Evolutionary conservation across 139 green algal genomes (phyloP).

Genomic region (Chloropicon primus): DNA sequence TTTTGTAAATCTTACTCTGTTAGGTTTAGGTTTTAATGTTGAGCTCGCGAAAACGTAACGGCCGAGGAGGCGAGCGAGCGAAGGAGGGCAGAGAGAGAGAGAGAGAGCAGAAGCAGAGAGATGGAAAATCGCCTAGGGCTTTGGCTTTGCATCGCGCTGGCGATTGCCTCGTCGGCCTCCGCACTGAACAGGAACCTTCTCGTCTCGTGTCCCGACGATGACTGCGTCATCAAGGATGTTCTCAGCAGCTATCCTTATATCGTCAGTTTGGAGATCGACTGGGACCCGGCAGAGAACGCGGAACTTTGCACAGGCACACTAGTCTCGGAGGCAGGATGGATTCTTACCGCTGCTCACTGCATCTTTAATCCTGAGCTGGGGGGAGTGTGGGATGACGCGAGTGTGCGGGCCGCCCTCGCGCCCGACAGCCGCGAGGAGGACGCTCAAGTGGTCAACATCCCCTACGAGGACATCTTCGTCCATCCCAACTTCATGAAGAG

Average conservation of each 20-base stretch:
- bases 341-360: background rate
- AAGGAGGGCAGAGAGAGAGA: too few species aligned
- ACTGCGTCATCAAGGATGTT: background rate
- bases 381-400: background rate
- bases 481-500: background rate
- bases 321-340: background rate
- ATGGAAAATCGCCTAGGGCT: too few species aligned
- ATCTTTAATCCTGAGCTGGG: background rate
- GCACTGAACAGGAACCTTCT: too few species aligned
- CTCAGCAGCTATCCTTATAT: background rate
- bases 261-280: background rate
- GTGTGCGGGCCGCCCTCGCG: background rate
- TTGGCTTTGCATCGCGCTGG: too few species aligned
- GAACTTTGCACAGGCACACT: background rate
- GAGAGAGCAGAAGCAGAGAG: too few species aligned
- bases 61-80: too few species aligned
- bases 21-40: too few species aligned
- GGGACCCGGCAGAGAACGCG: background rate
- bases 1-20: too few species aligned
- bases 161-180: too few species aligned
- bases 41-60: too few species aligned
- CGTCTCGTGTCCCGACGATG: background rate
- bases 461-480: background rate
- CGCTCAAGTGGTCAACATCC: background rate
- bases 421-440: background rate